Evolutionary conservation across 2,329 filamentous ascomycete species (phyloP).

Genomic region (Xylariaceae sp.): DNA sequence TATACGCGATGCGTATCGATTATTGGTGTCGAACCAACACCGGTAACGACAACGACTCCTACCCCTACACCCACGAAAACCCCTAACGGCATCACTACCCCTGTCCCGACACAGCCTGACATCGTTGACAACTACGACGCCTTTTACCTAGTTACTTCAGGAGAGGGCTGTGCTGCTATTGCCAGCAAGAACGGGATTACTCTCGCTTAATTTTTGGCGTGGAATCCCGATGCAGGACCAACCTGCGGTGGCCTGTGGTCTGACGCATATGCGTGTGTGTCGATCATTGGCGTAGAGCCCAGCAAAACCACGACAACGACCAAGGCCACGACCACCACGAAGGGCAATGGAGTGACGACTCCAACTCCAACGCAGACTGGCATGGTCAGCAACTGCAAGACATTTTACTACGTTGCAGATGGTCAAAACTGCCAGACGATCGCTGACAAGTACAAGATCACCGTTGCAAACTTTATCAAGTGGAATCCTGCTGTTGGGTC

Average conservation of each 20-base stretch:
- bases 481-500: conserved; percentile 1
- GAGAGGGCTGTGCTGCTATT: conserved; percentile 16
- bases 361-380: conserved; percentile 2
- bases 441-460: neutral
- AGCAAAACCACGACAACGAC: neutral
- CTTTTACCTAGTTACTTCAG: conserved; percentile 12
- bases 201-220: conserved; percentile 14
- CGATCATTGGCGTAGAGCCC: conserved; percentile 4
- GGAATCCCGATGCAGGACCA: conserved; percentile 11
- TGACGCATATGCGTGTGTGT: conserved; percentile 1
- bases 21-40: no score
- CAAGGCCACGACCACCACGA: neutral
- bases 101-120: conserved; percentile 1
- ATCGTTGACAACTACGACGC: conserved; percentile 10
- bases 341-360: conserved; percentile 1
- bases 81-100: conserved; percentile 6
- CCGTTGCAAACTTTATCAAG: neutral
- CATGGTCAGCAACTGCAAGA: conserved; percentile 4
- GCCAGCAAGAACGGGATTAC: conserved; percentile 17
- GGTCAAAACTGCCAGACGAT: neutral
- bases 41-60: no score
- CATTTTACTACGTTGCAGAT: neutral
- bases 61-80: neutral
- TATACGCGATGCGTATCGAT: no score
- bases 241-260: conserved; percentile 2